Evolutionary conservation across 768 basidiomycete genomes (phyloP).

Genomic region (Suillus occidentalis): DNA sequence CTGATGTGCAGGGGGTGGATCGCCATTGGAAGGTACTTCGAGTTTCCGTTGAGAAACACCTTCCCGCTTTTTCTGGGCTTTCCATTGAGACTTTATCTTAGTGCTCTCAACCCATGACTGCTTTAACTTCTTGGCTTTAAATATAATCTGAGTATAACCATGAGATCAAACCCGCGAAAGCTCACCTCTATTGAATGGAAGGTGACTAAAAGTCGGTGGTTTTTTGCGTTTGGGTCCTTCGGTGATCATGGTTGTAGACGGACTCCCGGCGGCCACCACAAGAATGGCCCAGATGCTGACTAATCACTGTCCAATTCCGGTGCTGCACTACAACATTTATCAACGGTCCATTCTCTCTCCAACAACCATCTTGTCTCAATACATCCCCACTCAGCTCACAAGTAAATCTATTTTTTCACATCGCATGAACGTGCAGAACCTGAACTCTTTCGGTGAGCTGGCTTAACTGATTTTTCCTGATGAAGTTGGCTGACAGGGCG

Average conservation of each 20-base stretch:
- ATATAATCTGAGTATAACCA: conserved; percentile 9
- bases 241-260: conserved; percentile 6
- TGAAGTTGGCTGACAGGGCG: conserved; percentile 16
- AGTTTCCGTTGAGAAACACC: conserved; percentile 25
- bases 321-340: conserved; percentile 7
- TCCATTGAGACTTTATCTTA: conserved; percentile 82
- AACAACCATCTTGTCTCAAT: conserved; percentile 32
- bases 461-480: conserved; percentile 7
- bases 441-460: conserved; percentile 69
- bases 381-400: conserved; percentile 46
- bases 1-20: conserved; percentile 2
- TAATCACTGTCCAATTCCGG: conserved; percentile 25
- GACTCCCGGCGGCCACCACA: conserved; percentile 25
- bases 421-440: conserved; percentile 96
- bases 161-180: conserved; percentile 2
- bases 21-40: neutral
- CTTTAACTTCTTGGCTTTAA: conserved; percentile 76
- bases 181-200: conserved; percentile 63
- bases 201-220: conserved; percentile 71
- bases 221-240: conserved; percentile 38
- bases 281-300: conserved; percentile 7
- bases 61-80: conserved; percentile 60
- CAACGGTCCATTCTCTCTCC: conserved; percentile 18
- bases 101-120: conserved; percentile 74
- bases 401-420: conserved; percentile 44